Evolutionary conservation across 1,284 basidiomycete species (phyloP), one percentile per base, ranked within the genome.

Genomic region (Ustilago lituana): DNA sequence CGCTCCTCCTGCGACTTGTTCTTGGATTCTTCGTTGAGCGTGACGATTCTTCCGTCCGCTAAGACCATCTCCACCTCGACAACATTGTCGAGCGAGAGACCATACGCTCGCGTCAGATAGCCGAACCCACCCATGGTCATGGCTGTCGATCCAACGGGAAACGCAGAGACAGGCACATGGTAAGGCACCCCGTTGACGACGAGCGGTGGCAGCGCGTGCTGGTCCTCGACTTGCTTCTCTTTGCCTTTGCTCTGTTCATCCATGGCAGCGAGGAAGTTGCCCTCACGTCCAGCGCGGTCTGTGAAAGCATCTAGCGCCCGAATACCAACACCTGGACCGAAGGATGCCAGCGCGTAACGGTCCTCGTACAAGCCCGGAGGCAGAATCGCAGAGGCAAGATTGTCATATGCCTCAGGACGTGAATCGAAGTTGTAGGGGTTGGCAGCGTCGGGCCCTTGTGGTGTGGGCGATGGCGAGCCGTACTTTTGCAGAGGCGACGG

Each of bases 81-180:
- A 48, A 77, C 39, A 27, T 74, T 67, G 62, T 78, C 76, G 14
- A 78, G 49, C 35, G 76, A 78, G 3, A 95, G 84, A 4, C 93
- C 93, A 64, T 90, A 87, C 68, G 92, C 84, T 46, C 93, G 86
- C 40, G 90, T 89, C 37, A 94, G 83, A 83, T 94, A 95, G 1
- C 93, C 93, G 76, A 94, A 95, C 0, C 93, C 93, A 12, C 90
- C 92, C 3, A 91, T 87, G 59, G 94, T 83, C 89, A 93, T 91
- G 50, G 91, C 88, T 10, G 89, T 73, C 37, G 91, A 90, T 15
- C 91, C 91, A 3, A 87, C 88, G 1, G 85, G 84, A 75, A 84
- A 85, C 0, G 85, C 84, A 4, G 84, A 76, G 10, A 73, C 61
- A 9, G 76, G 76, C 3, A 75, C 71, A 29, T 76, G 73, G 52